These are phyloP conservation scores for Spathaspora hagerdaliae DNA, from an alignment of 805 yeast species.

Conservation along the genomic window DNA sequence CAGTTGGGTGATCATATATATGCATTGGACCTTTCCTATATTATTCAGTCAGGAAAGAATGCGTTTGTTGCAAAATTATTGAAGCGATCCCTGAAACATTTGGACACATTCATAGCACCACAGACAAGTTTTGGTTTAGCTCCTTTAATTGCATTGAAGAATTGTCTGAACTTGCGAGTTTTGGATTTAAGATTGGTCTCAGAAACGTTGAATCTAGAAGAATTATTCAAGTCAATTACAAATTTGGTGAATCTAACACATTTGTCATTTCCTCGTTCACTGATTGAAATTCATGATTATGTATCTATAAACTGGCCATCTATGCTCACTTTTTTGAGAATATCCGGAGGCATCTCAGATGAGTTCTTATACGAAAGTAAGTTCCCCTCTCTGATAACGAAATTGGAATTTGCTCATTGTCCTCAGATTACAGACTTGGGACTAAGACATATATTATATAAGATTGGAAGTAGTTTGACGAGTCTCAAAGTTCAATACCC, in stretches of 20 bases:
- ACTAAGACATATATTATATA: constrained; percentile 54
- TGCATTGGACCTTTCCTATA: constrained; percentile 67
- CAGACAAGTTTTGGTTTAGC: constrained; percentile 93
- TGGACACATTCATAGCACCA: constrained; percentile 79
- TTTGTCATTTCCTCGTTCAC: constrained; percentile 84
- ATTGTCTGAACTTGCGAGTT: constrained; percentile 41
- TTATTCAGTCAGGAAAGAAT: constrained; percentile 88
- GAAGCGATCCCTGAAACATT: constrained; percentile 64
- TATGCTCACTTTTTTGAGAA: constrained; percentile 61
- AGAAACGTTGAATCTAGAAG: constrained; percentile 81
- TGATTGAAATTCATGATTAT: constrained; percentile 62
- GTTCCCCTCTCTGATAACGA: constrained; percentile 71
- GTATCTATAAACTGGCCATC: constrained; percentile 72
- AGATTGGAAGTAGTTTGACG: constrained; percentile 63
- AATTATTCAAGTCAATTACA: constrained; percentile 71
- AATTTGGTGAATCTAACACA: constrained; percentile 61
- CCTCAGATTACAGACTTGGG: constrained; percentile 70
- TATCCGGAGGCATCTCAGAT: constrained; percentile 88
- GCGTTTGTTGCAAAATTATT: constrained; percentile 81
- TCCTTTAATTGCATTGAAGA: constrained; percentile 75
- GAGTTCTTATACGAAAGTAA: constrained; percentile 64
- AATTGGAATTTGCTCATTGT: constrained; percentile 81
- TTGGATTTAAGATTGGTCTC: constrained; percentile 31
- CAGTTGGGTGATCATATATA: constrained; percentile 56
- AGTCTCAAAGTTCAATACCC: constrained; percentile 76